Conservation (phyloP, 495 filamentous ascomycete species). For the Rostrohypoxylon terebratum region DNA sequence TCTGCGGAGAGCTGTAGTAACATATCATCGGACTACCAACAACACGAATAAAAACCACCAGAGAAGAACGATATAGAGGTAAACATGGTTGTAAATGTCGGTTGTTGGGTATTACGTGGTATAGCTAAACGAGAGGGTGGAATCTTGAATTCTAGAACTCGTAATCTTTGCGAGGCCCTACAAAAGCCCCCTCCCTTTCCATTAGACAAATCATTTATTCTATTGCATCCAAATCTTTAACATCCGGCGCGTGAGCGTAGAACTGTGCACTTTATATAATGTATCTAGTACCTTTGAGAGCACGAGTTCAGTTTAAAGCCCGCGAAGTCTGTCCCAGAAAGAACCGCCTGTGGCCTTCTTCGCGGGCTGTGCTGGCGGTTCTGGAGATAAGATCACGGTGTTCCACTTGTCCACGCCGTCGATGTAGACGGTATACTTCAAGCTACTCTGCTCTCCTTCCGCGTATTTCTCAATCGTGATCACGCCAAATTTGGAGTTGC, state of each 20-base stretch:
- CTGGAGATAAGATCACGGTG: conserved; percentile 67
- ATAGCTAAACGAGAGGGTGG: conserved; percentile 1
- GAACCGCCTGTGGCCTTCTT: conserved; percentile 51
- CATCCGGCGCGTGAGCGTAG: background rate
- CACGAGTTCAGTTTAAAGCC: conserved; percentile 17
- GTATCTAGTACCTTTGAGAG: conserved; percentile 6
- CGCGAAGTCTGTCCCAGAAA: conserved; percentile 57
- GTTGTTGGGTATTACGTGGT: background rate
- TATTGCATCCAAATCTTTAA: conserved; percentile 13
- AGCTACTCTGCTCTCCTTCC: conserved; percentile 67
- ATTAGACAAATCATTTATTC: conserved; percentile 13
- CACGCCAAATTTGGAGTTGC: conserved; percentile 90
- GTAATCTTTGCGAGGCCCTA: background rate
- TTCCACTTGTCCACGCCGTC: conserved; percentile 85
- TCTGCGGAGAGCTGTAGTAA: conserved; percentile 3
- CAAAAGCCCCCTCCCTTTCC: conserved; percentile 1
- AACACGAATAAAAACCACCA: background rate
- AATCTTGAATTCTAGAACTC: conserved; percentile 9
- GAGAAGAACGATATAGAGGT: background rate
- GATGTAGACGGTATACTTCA: conserved; percentile 86
- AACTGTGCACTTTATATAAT: conserved; percentile 21
- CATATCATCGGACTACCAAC: background rate
- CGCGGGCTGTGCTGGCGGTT: conserved; percentile 29
- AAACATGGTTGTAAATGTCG: background rate
- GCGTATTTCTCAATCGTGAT: conserved; percentile 80